Conservation (phyloP, 1,139 yeast genomes). For the Blastobotrys aristatus region DNA sequence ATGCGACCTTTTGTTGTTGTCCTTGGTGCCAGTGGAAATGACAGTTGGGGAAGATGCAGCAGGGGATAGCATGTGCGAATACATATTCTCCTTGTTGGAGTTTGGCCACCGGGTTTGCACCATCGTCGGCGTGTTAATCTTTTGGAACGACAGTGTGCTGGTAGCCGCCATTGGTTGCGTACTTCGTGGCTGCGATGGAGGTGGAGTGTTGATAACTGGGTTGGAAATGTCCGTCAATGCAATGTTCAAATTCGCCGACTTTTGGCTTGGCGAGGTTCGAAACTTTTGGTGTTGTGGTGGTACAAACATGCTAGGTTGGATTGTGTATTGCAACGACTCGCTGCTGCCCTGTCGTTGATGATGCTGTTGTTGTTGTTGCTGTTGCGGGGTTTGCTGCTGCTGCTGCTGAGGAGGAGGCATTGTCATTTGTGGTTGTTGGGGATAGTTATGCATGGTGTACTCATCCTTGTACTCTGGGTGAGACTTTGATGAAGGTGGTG, state of each 20-base stretch:
- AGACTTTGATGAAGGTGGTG: constrained; percentile 35
- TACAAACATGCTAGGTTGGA: background rate
- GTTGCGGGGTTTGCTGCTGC: background rate
- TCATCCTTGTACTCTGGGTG: constrained; percentile 1
- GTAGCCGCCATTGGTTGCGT: background rate
- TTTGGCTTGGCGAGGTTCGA: constrained; percentile 11
- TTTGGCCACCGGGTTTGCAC: background rate
- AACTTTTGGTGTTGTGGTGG: background rate
- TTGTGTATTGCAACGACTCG: background rate
- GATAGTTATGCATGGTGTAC: background rate
- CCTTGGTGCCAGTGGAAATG: background rate
- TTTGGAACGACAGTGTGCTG: background rate
- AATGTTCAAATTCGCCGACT: constrained; percentile 17
- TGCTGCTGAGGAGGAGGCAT: background rate
- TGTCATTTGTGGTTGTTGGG: constrained; percentile 2
- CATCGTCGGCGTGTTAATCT: background rate
- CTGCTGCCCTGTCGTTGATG: background rate
- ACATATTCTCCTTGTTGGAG: constrained; percentile 16
- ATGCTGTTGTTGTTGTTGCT: background rate
- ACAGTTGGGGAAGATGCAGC: constrained; percentile 18
- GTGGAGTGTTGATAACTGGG: constrained; percentile 18
- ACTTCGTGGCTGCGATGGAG: constrained; percentile 16
- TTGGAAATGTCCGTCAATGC: constrained; percentile 16
- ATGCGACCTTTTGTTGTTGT: background rate
- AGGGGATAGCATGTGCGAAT: constrained; percentile 21